Conservation (phyloP, 2,329 filamentous ascomycete genomes). For the Ophiostoma sp. region DNA sequence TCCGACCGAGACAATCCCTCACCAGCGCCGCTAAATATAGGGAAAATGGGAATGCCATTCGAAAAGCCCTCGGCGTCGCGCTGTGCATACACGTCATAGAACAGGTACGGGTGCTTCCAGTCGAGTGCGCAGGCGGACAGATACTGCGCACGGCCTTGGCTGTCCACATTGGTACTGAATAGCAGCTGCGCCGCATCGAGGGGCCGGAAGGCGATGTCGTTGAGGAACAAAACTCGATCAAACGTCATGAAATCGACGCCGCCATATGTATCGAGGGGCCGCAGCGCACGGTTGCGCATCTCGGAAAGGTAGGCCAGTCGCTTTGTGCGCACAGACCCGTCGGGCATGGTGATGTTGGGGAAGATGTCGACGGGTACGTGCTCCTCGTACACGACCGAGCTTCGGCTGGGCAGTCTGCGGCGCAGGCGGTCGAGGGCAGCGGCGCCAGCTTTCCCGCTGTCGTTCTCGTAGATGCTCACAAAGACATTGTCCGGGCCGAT, state of each 20-base stretch:
- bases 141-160: conserved; percentile 52
- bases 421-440: conserved; percentile 51
- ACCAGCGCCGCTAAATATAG: conserved; percentile 56
- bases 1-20: conserved; percentile 54
- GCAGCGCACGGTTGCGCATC: conserved; percentile 65
- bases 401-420: conserved; percentile 40
- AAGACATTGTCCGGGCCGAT: conserved; percentile 64
- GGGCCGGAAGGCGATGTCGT: conserved; percentile 56
- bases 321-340: conserved; percentile 59
- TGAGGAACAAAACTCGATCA: conserved; percentile 58
- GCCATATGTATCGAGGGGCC: conserved; percentile 52
- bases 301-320: conserved; percentile 69
- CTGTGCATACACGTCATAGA: conserved; percentile 70
- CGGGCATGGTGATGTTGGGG: conserved; percentile 56
- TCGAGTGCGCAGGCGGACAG: conserved; percentile 67
- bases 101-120: conserved; percentile 61
- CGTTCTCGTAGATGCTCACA: conserved; percentile 69
- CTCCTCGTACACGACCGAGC: conserved; percentile 54
- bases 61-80: conserved; percentile 61
- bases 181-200: conserved; percentile 53
- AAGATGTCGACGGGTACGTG: conserved; percentile 53
- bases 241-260: conserved; percentile 41
- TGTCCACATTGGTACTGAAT: conserved; percentile 55
- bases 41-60: conserved; percentile 61
- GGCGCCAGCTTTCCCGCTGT: conserved; percentile 53